Percentiles rank a stretch among this genome's conserved stretches.
Conservation (phyloP, 306 rosid genomes). For the Prunus salicina region DNA sequence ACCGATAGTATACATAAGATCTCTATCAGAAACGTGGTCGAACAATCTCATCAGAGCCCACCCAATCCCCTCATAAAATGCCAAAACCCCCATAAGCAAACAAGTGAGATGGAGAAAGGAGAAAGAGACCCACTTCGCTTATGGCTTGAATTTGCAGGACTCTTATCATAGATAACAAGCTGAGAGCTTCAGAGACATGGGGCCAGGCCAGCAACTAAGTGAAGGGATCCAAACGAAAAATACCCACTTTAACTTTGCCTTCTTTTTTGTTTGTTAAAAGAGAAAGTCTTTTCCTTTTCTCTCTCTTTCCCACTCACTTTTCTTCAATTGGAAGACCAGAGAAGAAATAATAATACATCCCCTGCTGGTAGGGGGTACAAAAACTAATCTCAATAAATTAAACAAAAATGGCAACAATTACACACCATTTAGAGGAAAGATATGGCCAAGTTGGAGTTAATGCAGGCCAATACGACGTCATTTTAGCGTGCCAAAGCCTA, state of each 20-base stretch:
- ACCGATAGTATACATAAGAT: conserved; percentile 26
- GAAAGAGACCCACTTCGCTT: conserved; percentile 31
- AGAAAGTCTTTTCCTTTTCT: conserved; percentile 38
- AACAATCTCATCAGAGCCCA: conserved; percentile 27
- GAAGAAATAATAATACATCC: conserved; percentile 25
- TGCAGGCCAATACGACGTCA: conserved; percentile 1
- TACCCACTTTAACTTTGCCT: conserved; percentile 23
- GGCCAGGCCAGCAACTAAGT: conserved; percentile 8
- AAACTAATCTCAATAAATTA: neutral
- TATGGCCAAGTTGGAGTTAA: neutral
- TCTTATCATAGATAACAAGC: conserved; percentile 7
- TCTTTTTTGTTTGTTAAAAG: conserved; percentile 38
- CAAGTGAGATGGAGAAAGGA: conserved; percentile 12
- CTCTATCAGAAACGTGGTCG: conserved; percentile 39
- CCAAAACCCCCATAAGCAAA: conserved; percentile 29
- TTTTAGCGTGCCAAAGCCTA: neutral
- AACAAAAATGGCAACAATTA: neutral
- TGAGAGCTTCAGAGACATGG: conserved; percentile 12
- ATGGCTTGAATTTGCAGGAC: conserved; percentile 35
- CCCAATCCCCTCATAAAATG: conserved; percentile 30
- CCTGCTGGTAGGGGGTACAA: conserved; percentile 23
- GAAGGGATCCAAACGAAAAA: conserved; percentile 36
- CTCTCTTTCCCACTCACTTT: conserved; percentile 20
- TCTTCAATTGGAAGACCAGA: conserved; percentile 24
- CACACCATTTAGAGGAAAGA: neutral